These are phyloP conservation scores for Pezicula rhizophila DNA, from an alignment of 2,329 filamentous ascomycete species.

Conservation along the genomic window DNA sequence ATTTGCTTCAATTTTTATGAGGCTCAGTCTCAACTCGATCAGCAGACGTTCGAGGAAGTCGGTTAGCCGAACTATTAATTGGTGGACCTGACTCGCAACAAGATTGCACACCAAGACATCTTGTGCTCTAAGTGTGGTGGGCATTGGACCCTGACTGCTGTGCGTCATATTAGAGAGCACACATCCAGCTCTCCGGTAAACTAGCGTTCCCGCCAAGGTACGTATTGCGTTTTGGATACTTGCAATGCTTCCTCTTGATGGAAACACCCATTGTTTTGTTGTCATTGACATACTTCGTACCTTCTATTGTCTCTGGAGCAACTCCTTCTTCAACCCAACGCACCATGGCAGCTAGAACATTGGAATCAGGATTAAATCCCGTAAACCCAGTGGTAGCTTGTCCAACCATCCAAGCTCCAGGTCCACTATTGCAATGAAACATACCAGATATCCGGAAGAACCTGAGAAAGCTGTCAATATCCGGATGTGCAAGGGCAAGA, in stretches of 20 bases:
- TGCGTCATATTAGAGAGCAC: not conserved
- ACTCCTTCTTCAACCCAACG: constrained; percentile 36
- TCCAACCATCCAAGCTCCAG: constrained; percentile 35
- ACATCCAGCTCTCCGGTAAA: constrained; percentile 8
- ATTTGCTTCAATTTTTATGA: too few species aligned
- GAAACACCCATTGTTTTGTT: constrained; percentile 30
- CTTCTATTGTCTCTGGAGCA: constrained; percentile 36
- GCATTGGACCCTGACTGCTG: too few species aligned
- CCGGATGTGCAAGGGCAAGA: constrained; percentile 5
- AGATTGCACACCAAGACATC: too few species aligned
- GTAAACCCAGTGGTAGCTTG: constrained; percentile 72
- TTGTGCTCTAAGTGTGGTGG: too few species aligned
- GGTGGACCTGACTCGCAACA: too few species aligned
- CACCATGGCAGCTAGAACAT: constrained; percentile 39
- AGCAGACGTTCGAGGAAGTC: too few species aligned
- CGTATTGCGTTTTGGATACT: constrained; percentile 9
- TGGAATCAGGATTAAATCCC: constrained; percentile 60
- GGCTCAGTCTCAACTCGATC: too few species aligned
- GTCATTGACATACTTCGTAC: constrained; percentile 39
- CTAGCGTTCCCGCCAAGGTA: constrained; percentile 6
- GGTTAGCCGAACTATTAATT: too few species aligned
- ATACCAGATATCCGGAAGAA: constrained; percentile 48
- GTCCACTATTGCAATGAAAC: constrained; percentile 43
- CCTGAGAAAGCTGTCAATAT: constrained; percentile 39
- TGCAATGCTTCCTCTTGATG: constrained; percentile 40